Evolutionary conservation across 768 basidiomycete genomes (phyloP).

Genomic region (Tulasnella sp.): DNA sequence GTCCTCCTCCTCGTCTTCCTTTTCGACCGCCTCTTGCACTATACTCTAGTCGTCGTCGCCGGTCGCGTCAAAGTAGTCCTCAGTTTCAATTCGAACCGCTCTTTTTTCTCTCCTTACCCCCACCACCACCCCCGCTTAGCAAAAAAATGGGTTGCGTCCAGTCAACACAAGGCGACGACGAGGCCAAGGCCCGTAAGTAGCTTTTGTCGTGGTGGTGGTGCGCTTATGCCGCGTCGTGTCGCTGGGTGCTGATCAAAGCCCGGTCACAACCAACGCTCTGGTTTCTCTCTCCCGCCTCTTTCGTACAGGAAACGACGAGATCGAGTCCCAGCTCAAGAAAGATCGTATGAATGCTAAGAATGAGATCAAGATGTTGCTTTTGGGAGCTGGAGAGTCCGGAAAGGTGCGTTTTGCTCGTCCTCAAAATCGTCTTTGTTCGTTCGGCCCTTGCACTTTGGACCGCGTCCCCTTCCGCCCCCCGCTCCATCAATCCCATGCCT

Average conservation of each 20-base stretch:
- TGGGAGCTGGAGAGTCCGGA: constrained; percentile 96
- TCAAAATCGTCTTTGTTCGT: background rate
- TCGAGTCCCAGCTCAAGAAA: constrained; percentile 87
- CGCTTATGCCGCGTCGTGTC: background rate
- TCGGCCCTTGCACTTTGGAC: background rate
- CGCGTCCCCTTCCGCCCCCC: background rate
- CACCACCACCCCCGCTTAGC: background rate
- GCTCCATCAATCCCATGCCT: background rate
- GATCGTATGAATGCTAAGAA: constrained; percentile 89
- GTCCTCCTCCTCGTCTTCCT: background rate
- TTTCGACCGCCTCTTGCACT: constrained; percentile 14
- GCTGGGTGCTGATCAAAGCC: constrained; percentile 4
- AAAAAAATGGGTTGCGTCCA: constrained; percentile 39
- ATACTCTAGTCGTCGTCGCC: background rate
- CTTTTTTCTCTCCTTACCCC: constrained; percentile 14
- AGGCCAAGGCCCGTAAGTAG: constrained; percentile 79
- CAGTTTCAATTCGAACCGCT: constrained; percentile 19
- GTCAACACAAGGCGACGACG: constrained; percentile 61
- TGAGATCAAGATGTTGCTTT: constrained; percentile 93
- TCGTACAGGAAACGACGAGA: constrained; percentile 80
- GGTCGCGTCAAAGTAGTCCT: background rate
- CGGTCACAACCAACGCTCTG: background rate
- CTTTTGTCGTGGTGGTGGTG: background rate
- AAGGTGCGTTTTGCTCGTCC: constrained; percentile 58
- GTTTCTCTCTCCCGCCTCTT: background rate